Base-by-base conservation (phyloP, 169 alveolate genomes). In the Plasmodium ovale region DNA sequence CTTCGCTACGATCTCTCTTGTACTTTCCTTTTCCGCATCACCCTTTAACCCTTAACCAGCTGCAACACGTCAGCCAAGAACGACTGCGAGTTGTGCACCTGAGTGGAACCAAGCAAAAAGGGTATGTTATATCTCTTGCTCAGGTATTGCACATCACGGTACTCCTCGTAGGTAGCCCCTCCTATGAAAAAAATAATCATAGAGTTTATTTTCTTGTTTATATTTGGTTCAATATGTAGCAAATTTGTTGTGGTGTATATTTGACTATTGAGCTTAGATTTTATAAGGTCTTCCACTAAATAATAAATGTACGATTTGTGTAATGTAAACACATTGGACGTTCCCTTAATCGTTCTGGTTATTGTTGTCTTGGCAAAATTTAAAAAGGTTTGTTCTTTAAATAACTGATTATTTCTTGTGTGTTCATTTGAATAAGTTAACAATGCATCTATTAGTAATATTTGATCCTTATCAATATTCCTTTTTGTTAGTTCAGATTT, bases 81-180 rank as follows among this genome's bases (percentile, higher is more conserved):
- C 19, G 73, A 72, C 59, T 93, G 95, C 1, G 97, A 93, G 87
- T 96, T 97, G 73, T 94, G 97, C 21, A 97, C 60, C 85, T 88
- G 93, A 4, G 97, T 94, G 23, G 98, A 97, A 10, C 99, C 99
- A 25, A 95, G 87, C 21, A 97, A 67, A 12, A 96, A 92, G 39
- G 91, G 92, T 25, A 94, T 85, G 39, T 92, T 92, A 35, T 77
- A 85, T 59, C 89, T 87, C 67, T 94, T 92, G 77, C 93, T 94
- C 56, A 94, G 88, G 33, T 73, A 49, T 42, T 96, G 96, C 29
- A 95, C 67, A 85, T 97, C 98, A 88, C 95, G 93, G 7, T 95
- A 95, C 73, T 97, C 99, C 92, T 97, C 98, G 72, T 92, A 97
- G 1, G 99, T 96, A 7, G 95, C 95, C 14, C 99, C 99, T 25